Percentiles rank a stretch among this genome's conserved stretches.
Evolutionary conservation across 1,284 basidiomycete genomes (phyloP).

Genomic region (Thelephora terrestris): DNA sequence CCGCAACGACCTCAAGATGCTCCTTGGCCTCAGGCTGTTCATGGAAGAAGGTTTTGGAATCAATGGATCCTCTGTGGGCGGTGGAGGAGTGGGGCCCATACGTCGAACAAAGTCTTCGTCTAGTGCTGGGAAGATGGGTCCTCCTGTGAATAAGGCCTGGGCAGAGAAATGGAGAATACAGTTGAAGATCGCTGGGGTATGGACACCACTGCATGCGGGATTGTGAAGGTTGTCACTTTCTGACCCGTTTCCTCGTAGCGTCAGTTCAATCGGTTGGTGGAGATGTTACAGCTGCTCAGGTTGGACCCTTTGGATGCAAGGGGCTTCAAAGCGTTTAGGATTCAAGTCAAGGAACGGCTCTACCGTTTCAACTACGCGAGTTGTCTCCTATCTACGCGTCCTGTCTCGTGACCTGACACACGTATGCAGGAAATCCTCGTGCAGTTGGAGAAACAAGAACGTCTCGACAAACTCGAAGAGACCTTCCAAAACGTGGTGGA

Average conservation of each 20-base stretch:
- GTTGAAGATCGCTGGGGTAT: constrained; percentile 83
- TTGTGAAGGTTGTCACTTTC: not conserved
- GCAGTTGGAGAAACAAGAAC: constrained; percentile 78
- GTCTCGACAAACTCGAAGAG: constrained; percentile 84
- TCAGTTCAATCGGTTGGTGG: constrained; percentile 86
- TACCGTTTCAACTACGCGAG: constrained; percentile 92
- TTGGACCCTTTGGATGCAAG: constrained; percentile 56
- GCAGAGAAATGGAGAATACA: constrained; percentile 69
- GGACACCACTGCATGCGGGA: constrained; percentile 16
- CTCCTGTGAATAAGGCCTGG: constrained; percentile 75
- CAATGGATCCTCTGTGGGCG: constrained; percentile 14
- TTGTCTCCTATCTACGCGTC: constrained; percentile 9
- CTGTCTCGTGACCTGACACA: constrained; percentile 2
- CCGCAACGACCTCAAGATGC: constrained; percentile 79
- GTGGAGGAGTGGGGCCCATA: not conserved
- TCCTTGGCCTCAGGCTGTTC: constrained; percentile 58
- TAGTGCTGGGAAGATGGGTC: constrained; percentile 49
- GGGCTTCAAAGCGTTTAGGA: constrained; percentile 55
- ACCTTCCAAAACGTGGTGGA: constrained; percentile 84
- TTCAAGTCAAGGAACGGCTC: constrained; percentile 88
- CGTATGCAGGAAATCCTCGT: constrained; percentile 69
- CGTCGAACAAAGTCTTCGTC: constrained; percentile 1
- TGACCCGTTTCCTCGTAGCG: constrained; percentile 39
- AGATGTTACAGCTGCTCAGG: constrained; percentile 81
- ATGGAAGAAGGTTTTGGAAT: constrained; percentile 54